Conservation (phyloP, 2,329 filamentous ascomycete genomes). For the Coniella lustricola region DNA sequence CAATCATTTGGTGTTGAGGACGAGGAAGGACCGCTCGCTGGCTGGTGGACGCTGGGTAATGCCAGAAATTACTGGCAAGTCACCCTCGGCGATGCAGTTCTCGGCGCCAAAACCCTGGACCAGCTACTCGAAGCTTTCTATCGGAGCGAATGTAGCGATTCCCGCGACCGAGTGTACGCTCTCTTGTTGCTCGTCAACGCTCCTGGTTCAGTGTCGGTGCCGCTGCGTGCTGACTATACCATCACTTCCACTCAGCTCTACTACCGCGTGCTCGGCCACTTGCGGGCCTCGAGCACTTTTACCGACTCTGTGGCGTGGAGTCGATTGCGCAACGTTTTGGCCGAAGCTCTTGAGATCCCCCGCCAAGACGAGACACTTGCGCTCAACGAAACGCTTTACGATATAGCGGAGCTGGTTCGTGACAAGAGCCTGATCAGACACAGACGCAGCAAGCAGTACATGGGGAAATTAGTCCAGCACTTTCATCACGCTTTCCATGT, state of each 20-base stretch:
- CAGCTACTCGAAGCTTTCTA: slow-evolving; percentile 2
- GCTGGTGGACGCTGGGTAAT: slow-evolving; percentile 5
- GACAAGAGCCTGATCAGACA: not conserved
- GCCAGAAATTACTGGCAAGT: slow-evolving; percentile 5
- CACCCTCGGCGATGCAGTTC: not conserved
- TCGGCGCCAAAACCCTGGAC: not conserved
- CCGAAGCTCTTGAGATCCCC: not conserved
- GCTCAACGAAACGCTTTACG: slow-evolving; percentile 1
- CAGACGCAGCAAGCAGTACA: not conserved
- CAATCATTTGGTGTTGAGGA: not conserved
- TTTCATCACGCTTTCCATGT: not conserved
- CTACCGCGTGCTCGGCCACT: slow-evolving; percentile 3
- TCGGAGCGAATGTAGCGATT: slow-evolving; percentile 4
- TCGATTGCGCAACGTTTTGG: not conserved
- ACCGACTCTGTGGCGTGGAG: not conserved
- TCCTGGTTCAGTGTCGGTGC: not conserved
- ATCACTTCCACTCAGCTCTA: slow-evolving; percentile 5
- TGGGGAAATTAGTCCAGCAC: not conserved
- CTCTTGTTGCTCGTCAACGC: slow-evolving; percentile 4
- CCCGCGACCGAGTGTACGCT: slow-evolving; percentile 6
- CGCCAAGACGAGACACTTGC: not conserved
- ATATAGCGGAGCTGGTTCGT: not conserved
- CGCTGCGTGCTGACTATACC: slow-evolving; percentile 6
- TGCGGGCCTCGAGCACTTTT: not conserved
- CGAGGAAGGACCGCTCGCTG: not conserved